phyloP scores from a whole-genome alignment of 2,329 filamentous ascomycete species.

The Ascochyta lentis region DNA sequence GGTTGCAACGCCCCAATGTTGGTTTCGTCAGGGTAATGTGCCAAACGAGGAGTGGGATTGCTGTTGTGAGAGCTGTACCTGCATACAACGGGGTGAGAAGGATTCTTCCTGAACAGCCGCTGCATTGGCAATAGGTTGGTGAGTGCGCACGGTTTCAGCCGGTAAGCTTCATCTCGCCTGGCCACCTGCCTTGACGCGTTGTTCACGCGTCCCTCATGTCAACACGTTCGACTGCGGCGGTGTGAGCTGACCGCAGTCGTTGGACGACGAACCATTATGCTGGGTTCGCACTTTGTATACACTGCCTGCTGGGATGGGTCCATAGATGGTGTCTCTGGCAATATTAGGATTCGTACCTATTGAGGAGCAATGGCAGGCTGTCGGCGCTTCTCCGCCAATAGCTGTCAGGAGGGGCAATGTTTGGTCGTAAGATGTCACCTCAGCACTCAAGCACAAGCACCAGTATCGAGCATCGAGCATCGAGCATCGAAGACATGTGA shows the following conservation, averaged over 20 bases:
- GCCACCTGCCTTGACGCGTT: neutral
- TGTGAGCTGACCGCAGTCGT: slow-evolving; percentile 5
- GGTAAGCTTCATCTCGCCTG: slow-evolving; percentile 3
- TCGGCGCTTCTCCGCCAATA: slow-evolving; percentile 8
- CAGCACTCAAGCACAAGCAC: neutral
- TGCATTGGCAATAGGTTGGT: slow-evolving; percentile 5
- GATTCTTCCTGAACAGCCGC: slow-evolving; percentile 4
- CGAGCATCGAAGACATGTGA: neutral
- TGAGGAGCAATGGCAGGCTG: slow-evolving; percentile 5
- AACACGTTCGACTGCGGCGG: slow-evolving; percentile 2
- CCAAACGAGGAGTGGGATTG: neutral
- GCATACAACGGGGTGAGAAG: neutral
- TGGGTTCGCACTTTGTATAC: neutral
- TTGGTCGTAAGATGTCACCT: slow-evolving; percentile 8
- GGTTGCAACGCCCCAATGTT: neutral
- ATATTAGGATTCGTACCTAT: slow-evolving; percentile 10
- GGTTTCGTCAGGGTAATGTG: neutral
- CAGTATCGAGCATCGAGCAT: neutral
- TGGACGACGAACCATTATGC: slow-evolving; percentile 1
- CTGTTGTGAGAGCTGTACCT: slow-evolving; percentile 10
- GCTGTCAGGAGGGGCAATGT: neutral
- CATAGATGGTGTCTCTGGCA: slow-evolving; percentile 8
- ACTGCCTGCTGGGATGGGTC: neutral
- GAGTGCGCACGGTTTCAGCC: neutral
- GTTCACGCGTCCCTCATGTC: neutral